A percentile compares a stretch with the other conserved stretches of the same genome.
Evolutionary conservation across 495 filamentous ascomycete genomes (phyloP).

Genomic region (Cercophora sp.): DNA sequence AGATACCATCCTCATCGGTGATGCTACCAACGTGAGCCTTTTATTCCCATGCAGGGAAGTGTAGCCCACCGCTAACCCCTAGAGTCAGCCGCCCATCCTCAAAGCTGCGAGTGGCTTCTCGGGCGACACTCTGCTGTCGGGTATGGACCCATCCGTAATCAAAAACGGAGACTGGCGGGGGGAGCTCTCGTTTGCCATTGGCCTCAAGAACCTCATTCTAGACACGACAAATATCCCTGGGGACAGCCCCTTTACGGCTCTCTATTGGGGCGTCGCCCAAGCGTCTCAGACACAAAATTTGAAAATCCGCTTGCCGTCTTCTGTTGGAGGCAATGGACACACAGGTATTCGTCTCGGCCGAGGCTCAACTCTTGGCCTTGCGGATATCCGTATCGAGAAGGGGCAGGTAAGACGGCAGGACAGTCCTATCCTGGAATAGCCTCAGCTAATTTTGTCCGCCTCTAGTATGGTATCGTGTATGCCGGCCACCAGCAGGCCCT

Average conservation of each 20-base stretch:
- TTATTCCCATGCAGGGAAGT: no score
- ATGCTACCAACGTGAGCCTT: conserved; percentile 54
- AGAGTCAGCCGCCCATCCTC: conserved; percentile 49
- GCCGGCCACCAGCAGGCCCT: conserved; percentile 69
- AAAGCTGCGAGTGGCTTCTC: conserved; percentile 51
- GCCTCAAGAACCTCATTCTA: conserved; percentile 65
- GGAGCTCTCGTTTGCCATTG: conserved; percentile 54
- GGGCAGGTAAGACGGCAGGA: conserved; percentile 27
- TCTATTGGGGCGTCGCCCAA: conserved; percentile 70
- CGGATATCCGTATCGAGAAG: conserved; percentile 33
- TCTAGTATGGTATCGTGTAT: conserved; percentile 48
- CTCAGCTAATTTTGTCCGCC: neutral
- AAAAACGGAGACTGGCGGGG: no score
- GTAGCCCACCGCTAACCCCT: no score
- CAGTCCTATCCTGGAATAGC: neutral
- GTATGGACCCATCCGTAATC: conserved; percentile 39
- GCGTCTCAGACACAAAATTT: conserved; percentile 67
- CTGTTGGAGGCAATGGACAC: conserved; percentile 46
- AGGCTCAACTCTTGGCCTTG: conserved; percentile 37
- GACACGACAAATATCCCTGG: conserved; percentile 57
- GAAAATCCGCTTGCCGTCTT: conserved; percentile 55
- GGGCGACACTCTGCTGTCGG: conserved; percentile 33
- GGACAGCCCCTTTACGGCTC: conserved; percentile 47
- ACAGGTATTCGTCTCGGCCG: conserved; percentile 63
- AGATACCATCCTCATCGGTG: conserved; percentile 61